These are phyloP conservation scores for Cicer cuneatum DNA, from an alignment of 306 rosid genomes.

Conservation along the genomic window DNA sequence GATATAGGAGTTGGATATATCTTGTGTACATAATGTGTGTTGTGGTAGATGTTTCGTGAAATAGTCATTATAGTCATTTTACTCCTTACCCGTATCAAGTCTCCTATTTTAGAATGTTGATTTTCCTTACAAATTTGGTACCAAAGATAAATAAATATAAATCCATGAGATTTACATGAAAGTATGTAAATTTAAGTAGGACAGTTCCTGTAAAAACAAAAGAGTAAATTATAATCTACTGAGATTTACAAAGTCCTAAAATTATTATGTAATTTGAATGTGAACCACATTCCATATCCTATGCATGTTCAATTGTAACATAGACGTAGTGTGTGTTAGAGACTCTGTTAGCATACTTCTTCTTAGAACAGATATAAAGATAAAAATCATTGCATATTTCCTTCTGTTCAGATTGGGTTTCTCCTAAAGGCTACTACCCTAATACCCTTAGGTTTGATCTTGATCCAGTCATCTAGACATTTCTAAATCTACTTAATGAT, in stretches of 20 bases:
- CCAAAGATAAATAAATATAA: background rate
- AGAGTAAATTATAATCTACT: background rate
- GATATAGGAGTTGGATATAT: conserved; percentile 27
- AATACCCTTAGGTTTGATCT: background rate
- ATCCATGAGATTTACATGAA: conserved; percentile 12
- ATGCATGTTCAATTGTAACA: background rate
- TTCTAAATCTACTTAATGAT: background rate
- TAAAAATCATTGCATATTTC: background rate
- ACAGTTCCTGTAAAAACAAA: no score
- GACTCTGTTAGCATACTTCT: no score
- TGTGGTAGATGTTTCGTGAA: conserved; percentile 20
- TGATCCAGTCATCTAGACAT: background rate
- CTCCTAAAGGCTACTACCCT: no score
- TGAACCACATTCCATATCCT: background rate
- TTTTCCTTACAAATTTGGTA: background rate
- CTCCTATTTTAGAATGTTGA: conserved; percentile 12
- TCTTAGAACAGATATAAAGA: background rate
- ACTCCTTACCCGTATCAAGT: conserved; percentile 8
- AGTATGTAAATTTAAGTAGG: background rate
- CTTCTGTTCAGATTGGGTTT: no score
- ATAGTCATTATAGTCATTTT: conserved; percentile 20
- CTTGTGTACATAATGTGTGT: conserved; percentile 41
- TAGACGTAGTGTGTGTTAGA: no score
- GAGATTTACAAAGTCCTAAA: background rate
- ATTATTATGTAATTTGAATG: background rate